These are phyloP conservation scores for Claviceps lovelessii DNA, from an alignment of 2,329 filamentous ascomycete species.

Conservation along the genomic window DNA sequence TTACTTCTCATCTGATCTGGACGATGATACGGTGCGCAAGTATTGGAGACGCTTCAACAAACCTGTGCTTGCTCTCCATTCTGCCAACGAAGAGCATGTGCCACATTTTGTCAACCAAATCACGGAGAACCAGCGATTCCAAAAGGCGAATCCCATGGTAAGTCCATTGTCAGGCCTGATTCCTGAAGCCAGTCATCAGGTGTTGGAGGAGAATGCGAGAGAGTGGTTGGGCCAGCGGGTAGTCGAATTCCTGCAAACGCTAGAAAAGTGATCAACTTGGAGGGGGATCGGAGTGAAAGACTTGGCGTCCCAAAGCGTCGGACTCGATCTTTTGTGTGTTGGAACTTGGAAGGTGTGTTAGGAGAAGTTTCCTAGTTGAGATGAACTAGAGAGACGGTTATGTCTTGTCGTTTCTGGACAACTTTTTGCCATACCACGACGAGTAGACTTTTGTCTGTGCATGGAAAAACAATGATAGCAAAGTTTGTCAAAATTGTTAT, in stretches of 20 bases:
- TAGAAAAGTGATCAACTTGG: constrained; percentile 6
- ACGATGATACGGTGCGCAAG: constrained; percentile 34
- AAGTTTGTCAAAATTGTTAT: too few species aligned
- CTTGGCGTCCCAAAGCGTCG: background rate
- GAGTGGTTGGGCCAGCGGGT: constrained; percentile 36
- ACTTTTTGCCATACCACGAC: too few species aligned
- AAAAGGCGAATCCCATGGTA: constrained; percentile 26
- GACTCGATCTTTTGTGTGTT: background rate
- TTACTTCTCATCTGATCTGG: constrained; percentile 72
- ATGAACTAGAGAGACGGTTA: too few species aligned
- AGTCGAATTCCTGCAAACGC: constrained; percentile 27
- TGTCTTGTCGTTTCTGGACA: too few species aligned
- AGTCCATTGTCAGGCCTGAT: constrained; percentile 39
- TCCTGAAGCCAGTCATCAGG: constrained; percentile 37
- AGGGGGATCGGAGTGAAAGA: background rate
- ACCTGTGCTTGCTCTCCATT: constrained; percentile 50
- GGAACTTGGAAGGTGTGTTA: too few species aligned
- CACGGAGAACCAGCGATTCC: constrained; percentile 44
- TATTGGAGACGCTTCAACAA: constrained; percentile 54
- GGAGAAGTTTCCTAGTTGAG: too few species aligned
- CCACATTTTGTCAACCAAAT: constrained; percentile 43
- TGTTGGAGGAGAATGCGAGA: constrained; percentile 30
- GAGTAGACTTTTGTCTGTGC: too few species aligned
- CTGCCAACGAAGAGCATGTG: constrained; percentile 52
- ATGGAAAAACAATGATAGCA: too few species aligned